Evolutionary conservation across 2,329 filamentous ascomycete genomes (phyloP), one percentile per base, ranked within the genome.

Genomic region (Talaromyces sp.): DNA sequence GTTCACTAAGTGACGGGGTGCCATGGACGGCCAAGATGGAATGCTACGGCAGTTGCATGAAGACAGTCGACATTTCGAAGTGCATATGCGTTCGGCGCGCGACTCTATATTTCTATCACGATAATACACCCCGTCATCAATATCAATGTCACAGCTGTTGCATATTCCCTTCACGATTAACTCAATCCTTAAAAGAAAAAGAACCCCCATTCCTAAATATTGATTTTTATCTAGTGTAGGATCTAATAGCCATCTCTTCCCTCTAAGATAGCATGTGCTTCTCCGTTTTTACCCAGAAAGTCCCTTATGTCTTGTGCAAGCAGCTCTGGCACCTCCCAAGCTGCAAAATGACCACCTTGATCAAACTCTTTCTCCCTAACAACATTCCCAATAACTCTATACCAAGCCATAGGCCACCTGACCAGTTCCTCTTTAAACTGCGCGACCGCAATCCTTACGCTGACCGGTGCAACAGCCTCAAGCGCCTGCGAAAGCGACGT

Each of bases 341-440:
- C 79, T 5, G 78, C 79, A 65, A 82, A 83, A 67, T 82, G 80
- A 0, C 80, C 80, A 4, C 80, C 80, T 9, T 65, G 66, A 11
- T 76, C 70, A 62, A 75, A 74, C 19, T 73, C 67, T 9, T 70
- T 76, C 58, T 80, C 72, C 43, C 76, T 76, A 2, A 82, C 81
- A 2, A 85, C 75, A 17, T 75, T 70, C 44, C 79, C 82, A 41
- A 84, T 67, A 5, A 77, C 78, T 17, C 70, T 67, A 5, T 69
- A 77, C 81, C 81, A 85, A 2, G 72, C 69, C 49, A 69, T 72
- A 2, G 82, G 82, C 56, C 80, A 68, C 37, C 79, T 71, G 2
- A 68, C 66, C 22, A 85, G 48, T 60, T 85, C 82, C 40, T 69
- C 68, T 2, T 80, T 81, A 52, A 80, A 79, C 65, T 80, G 74